Evolutionary conservation across 2,329 filamentous ascomycete species (phyloP).

Genomic region (Diaporthe eres): DNA sequence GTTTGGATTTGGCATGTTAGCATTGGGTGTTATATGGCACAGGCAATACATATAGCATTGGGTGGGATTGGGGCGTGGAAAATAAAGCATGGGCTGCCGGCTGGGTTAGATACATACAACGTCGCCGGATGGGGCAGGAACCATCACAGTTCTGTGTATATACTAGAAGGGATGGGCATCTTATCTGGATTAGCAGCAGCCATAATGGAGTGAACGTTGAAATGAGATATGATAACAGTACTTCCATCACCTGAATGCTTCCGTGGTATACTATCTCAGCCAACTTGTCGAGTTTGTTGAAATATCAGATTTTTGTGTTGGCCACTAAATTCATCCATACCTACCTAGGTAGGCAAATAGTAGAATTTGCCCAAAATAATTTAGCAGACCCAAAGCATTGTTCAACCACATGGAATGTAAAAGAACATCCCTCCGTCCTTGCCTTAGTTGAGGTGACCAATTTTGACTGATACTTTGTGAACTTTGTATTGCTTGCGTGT

Average conservation of each 20-base stretch:
- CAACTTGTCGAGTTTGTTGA: background rate
- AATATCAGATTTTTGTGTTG: background rate
- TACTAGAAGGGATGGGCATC: constrained; percentile 4
- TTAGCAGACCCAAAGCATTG: background rate
- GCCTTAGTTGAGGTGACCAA: background rate
- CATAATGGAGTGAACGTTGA: background rate
- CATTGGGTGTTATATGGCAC: constrained; percentile 20
- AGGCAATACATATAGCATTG: constrained; percentile 9
- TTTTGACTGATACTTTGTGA: background rate
- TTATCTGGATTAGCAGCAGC: background rate
- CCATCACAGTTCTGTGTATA: constrained; percentile 21
- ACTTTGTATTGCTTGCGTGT: background rate
- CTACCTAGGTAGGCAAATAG: no score
- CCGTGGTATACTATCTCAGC: no score
- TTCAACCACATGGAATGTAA: background rate
- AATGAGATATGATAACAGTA: background rate
- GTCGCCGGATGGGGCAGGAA: constrained; percentile 3
- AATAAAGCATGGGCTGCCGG: constrained; percentile 8
- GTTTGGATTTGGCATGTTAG: constrained; percentile 12
- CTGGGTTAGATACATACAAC: constrained; percentile 19
- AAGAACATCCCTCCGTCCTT: background rate
- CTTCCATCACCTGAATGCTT: background rate
- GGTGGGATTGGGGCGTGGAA: background rate
- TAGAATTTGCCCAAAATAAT: no score
- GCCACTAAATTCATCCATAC: background rate